These are phyloP conservation scores for Gossypium gossypioides DNA, from an alignment of 441 rosid species.

Conservation along the genomic window DNA sequence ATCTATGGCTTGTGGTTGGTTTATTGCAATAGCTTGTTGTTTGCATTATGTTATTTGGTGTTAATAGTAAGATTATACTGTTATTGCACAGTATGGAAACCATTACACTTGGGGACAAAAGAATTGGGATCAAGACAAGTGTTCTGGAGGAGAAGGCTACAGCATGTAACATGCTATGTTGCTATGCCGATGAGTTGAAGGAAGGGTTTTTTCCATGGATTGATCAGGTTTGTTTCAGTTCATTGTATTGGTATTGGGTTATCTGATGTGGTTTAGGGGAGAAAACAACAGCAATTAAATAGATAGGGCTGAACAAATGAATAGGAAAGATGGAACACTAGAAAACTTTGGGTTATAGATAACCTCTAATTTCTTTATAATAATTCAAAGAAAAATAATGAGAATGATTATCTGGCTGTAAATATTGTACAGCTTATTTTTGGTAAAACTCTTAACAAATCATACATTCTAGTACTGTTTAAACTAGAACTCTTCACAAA, in stretches of 20 bases:
- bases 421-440: not conserved
- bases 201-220: slow-evolving; percentile 99
- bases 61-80: slow-evolving; percentile 16
- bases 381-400: not conserved
- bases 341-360: not conserved
- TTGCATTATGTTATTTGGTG: slow-evolving; percentile 10
- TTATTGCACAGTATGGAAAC: slow-evolving; percentile 85
- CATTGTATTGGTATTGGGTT: slow-evolving; percentile 10
- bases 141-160: slow-evolving; percentile 98
- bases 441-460: not conserved
- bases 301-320: not conserved
- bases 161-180: slow-evolving; percentile 96
- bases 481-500: not conserved
- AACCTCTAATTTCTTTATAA: not conserved
- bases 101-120: slow-evolving; percentile 94
- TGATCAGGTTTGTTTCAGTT: slow-evolving; percentile 57
- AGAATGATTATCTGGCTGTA: not conserved
- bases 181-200: slow-evolving; percentile 97
- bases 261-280: not conserved
- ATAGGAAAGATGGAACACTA: not conserved
- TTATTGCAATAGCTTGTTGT: slow-evolving; percentile 1
- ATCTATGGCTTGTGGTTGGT: not conserved
- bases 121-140: slow-evolving; percentile 96
- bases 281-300: not conserved
- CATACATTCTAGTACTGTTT: not conserved